These are phyloP conservation scores for Pseudomicrostroma phylloplanum DNA, from an alignment of 1,284 basidiomycete genomes.

Conservation along the genomic window DNA sequence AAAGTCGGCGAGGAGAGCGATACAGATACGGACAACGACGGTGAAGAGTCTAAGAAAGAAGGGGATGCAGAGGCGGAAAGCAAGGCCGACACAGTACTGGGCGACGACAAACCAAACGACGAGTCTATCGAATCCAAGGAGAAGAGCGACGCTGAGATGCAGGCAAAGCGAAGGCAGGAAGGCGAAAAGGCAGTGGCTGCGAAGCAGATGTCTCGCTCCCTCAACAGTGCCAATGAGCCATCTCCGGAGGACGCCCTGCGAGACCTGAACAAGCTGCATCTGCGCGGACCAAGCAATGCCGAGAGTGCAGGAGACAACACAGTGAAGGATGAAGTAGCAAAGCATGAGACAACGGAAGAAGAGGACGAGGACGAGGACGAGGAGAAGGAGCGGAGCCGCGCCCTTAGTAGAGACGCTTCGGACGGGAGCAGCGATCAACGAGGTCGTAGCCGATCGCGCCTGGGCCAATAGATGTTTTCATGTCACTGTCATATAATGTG, in stretches of 20 bases:
- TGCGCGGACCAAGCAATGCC: no score
- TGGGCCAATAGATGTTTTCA: no score
- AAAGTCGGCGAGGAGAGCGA: constrained; percentile 20
- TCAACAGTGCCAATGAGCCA: no score
- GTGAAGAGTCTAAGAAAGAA: background rate
- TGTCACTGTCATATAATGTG: no score
- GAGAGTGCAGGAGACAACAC: no score
- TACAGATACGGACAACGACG: constrained; percentile 10
- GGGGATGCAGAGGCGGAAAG: constrained; percentile 19
- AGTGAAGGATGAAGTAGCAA: background rate
- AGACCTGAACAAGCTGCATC: no score
- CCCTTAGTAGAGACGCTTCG: background rate
- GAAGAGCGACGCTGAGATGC: background rate
- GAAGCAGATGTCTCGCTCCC: no score
- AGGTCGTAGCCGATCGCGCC: no score
- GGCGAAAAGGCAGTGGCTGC: background rate
- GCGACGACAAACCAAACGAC: background rate
- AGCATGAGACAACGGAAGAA: background rate
- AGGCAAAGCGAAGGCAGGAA: background rate
- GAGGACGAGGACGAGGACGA: background rate
- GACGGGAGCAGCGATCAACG: background rate
- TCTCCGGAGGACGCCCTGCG: no score
- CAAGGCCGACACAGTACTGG: background rate
- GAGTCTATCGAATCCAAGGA: background rate
- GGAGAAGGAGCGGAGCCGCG: background rate